phyloP scores from a whole-genome alignment of 352 stramenopile species.

The Sclerospora graminicola region DNA sequence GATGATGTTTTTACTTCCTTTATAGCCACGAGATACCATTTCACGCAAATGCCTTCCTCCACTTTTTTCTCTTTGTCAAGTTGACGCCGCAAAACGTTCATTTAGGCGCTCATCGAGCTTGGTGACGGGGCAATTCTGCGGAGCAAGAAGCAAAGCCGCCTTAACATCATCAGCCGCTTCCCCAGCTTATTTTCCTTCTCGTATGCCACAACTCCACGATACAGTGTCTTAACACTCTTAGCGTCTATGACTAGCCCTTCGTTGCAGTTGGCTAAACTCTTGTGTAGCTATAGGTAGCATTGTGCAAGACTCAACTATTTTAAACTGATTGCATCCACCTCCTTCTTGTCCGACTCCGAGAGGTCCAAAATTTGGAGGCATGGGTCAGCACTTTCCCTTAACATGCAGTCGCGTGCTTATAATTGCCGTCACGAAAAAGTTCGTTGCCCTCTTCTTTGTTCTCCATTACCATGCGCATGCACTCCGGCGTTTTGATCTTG shows the following conservation, averaged over 20 bases:
- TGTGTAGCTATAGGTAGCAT: slow-evolving; percentile 88
- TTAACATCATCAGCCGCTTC: no score
- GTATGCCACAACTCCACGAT: no score
- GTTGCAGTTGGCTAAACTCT: slow-evolving; percentile 82
- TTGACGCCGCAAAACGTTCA: slow-evolving; percentile 52
- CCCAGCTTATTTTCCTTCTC: no score
- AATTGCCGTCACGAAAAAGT: no score
- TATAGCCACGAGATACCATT: neutral
- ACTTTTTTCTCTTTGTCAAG: slow-evolving; percentile 88
- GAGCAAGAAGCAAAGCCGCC: slow-evolving; percentile 35
- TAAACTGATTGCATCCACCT: slow-evolving; percentile 85
- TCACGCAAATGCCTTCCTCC: slow-evolving; percentile 17
- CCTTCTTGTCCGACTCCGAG: slow-evolving; percentile 57
- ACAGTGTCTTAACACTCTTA: no score
- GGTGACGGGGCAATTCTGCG: slow-evolving; percentile 68
- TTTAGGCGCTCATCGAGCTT: slow-evolving; percentile 70
- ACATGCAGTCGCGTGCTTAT: slow-evolving; percentile 72
- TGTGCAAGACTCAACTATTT: slow-evolving; percentile 89
- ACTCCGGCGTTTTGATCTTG: slow-evolving; percentile 88
- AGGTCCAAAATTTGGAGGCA: slow-evolving; percentile 91
- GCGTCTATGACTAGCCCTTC: slow-evolving; percentile 69
- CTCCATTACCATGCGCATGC: no score
- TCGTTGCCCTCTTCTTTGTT: no score
- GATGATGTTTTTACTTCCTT: slow-evolving; percentile 8
- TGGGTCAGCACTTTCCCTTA: slow-evolving; percentile 90